A percentile compares a stretch with the other conserved stretches of the same genome.
phyloP scores from a whole-genome alignment of 352 stramenopile species.

The Globisporangium nagaii region DNA sequence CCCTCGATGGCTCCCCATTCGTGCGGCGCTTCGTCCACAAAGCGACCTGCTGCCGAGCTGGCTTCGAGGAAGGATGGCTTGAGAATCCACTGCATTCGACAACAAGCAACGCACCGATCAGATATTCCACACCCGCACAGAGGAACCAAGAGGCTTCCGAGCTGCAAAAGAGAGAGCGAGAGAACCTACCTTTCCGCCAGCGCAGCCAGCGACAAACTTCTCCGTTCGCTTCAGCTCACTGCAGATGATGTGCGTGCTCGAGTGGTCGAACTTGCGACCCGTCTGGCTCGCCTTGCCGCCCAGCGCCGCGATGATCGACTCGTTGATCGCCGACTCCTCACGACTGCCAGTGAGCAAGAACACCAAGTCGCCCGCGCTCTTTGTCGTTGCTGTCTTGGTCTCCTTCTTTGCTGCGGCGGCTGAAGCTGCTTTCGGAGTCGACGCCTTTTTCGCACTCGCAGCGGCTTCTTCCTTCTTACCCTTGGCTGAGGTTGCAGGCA shows the following conservation, averaged over 20 bases:
- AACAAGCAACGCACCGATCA: not conserved
- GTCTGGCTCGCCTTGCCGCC: conserved; percentile 60
- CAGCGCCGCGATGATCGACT: conserved; percentile 66
- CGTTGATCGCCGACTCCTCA: conserved; percentile 67
- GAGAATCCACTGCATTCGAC: conserved; percentile 71
- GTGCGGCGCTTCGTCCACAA: conserved; percentile 65
- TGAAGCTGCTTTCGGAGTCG: conserved; percentile 14
- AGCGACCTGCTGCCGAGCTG: conserved; percentile 48
- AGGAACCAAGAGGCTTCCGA: too few relatives aligned
- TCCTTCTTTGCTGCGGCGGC: conserved; percentile 9
- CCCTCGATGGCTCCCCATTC: conserved; percentile 60
- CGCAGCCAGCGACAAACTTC: conserved; percentile 82
- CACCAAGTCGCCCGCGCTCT: conserved; percentile 10
- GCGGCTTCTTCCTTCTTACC: conserved; percentile 1
- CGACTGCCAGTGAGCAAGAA: conserved; percentile 76
- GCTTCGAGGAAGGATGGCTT: conserved; percentile 78
- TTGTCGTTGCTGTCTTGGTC: not conserved
- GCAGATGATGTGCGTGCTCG: conserved; percentile 84
- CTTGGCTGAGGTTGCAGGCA: not conserved
- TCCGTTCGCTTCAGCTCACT: conserved; percentile 84
- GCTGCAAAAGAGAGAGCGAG: too few relatives aligned
- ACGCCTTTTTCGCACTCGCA: conserved; percentile 2
- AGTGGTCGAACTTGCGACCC: conserved; percentile 58
- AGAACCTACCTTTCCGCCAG: conserved; percentile 64
- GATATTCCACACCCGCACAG: too few relatives aligned